These are phyloP conservation scores for Talaromyces thailandensis DNA, from an alignment of 495 filamentous ascomycete species.

Conservation along the genomic window DNA sequence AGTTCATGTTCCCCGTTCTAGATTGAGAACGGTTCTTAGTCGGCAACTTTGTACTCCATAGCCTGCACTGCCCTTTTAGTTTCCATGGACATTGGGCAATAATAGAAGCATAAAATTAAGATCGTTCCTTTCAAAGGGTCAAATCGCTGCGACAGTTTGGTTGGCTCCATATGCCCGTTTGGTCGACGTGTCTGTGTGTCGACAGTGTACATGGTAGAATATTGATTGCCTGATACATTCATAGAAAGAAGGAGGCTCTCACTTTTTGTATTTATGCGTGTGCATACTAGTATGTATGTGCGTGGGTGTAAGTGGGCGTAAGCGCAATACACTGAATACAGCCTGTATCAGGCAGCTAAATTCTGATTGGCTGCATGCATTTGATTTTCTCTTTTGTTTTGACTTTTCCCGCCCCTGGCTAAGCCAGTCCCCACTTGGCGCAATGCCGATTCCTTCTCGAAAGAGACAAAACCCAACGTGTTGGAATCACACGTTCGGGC, in stretches of 20 bases:
- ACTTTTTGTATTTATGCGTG: neutral
- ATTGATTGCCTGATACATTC: neutral
- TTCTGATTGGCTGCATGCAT: neutral
- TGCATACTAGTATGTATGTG: neutral
- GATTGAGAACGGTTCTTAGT: neutral
- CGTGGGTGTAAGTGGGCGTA: neutral
- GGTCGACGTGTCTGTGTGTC: neutral
- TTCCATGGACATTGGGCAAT: neutral
- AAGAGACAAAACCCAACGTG: constrained; percentile 1
- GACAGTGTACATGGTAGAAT: neutral
- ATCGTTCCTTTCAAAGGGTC: neutral
- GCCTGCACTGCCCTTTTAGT: neutral
- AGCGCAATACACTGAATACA: too few species aligned
- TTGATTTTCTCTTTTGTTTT: neutral
- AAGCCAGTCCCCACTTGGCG: neutral
- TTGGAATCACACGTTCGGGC: neutral
- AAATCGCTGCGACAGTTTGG: neutral
- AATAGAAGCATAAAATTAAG: neutral
- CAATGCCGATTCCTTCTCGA: neutral
- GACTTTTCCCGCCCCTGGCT: constrained; percentile 1
- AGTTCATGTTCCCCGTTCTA: neutral
- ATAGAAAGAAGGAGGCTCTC: neutral
- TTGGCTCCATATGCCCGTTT: neutral
- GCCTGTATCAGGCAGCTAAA: neutral
- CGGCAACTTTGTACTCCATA: neutral